Base-by-base conservation (phyloP, 106 monocot genomes). In the Gastrodia elata region DNA sequence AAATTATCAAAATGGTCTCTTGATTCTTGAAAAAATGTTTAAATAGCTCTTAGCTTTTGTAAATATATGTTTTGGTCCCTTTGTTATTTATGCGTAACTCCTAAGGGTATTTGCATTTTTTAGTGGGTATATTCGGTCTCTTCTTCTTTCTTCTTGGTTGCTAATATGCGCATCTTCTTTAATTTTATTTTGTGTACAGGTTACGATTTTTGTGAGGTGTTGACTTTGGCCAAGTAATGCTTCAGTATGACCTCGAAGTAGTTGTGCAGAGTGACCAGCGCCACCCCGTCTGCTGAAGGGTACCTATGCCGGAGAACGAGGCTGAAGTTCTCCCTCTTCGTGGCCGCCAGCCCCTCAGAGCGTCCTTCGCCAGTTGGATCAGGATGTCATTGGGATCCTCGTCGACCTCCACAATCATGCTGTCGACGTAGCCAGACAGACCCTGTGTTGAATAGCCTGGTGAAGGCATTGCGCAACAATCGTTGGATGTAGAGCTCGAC, bases 271-370 rank as follows among this genome's bases (percentile, higher is more conserved):
- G 92, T 92, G 42, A 79, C 85, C 15, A 81, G n/a, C 14, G 92
- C 92, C 1, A 86, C 79, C 1, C 85, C 90, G 6, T 75, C 70
- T 3, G 96, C 81, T 28, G 59, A 40, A 22, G 86, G 85, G 44
- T 90, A 92, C 83, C 89, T 90, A 32, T 76, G 61, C 76, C 83
- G 88, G 42, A 97, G 76, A 39, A 84, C 79, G 7, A 82, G 84
- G 71, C 90, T 90, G 81, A 83, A 97, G 28, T 44, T 78, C 36
- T 88, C 86, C 68, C 73, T 85, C 80, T 97, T 92, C 6, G 75
- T 18, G n/a, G 76, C 15, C 38, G 90, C 92, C 37, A 97, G 68
- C 5, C 81, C 82, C 81, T 92, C 96, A 0, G n/a, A n/a, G 88
- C 85, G 26, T 90, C 84, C 39, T 74, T 75, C 20, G 96, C 90